Evolutionary conservation across 305 asterid genomes (phyloP), one percentile per base, ranked within the genome.

Genomic region (Plantago lanceolata): DNA sequence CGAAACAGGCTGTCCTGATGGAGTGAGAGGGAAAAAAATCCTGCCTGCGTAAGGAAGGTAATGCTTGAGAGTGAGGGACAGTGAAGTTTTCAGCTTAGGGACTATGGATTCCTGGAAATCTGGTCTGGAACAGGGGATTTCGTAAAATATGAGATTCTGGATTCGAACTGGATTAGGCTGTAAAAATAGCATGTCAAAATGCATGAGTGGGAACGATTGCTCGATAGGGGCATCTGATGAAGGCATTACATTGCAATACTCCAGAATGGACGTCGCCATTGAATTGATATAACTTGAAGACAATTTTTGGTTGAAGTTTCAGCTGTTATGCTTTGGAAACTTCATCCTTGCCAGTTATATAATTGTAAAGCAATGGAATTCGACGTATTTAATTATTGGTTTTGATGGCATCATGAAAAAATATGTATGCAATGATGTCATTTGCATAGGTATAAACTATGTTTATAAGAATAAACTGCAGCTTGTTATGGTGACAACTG

Each of bases 31-130:
- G 17, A 65, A 28, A 1, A 56, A 16, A 14, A 74, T 56, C 12
- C 70, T 69, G 8, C 66, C 71, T 0, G 79, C 57, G 0, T 69
- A 19, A 9, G 79, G 75, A 55, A 68, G 55, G 5, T 66, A 75
- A 9, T 75, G 76, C 19, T 47, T 35, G 40, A 75, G 79, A 9
- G 73, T 18, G 44, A 48, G 14, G 24, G 66, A 48, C 13, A 62
- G 19, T 0, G 66, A 62, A 4, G 37, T 6, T 9, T 62, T 74
- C 20, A 74, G 69, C 11, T 8, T 53, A 0, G 78, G 78, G 4
- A 68, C 61, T 4, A 68, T 26, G 71, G 54, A 9, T 31, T 63
- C 37, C 48, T 58, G 35, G 71, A n/a, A 62, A 48, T 17, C 59
- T 48, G 5, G 48, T 26, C 11, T 40, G 45, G 15, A 40, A 11